phyloP scores from a whole-genome alignment of 805 yeast species.

The Candida nemodendra region DNA sequence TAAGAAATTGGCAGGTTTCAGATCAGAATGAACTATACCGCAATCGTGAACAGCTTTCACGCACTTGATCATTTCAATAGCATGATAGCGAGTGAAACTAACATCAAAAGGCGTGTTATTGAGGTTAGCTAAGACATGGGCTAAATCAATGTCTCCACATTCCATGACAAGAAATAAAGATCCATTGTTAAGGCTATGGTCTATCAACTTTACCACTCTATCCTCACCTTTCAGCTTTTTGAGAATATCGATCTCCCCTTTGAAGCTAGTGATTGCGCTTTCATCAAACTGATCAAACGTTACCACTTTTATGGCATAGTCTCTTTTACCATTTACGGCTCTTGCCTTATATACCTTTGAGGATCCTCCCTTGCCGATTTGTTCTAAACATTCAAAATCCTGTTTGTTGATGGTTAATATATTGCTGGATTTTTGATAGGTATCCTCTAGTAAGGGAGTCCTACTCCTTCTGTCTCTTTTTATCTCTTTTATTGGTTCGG shows the following conservation, averaged over 20 bases:
- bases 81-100: conserved; percentile 76
- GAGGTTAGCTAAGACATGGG: conserved; percentile 69
- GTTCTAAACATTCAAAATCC: conserved; percentile 70
- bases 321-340: conserved; percentile 44
- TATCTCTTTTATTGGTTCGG: background rate
- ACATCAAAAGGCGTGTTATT: conserved; percentile 56
- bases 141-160: conserved; percentile 89
- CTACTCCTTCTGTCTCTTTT: background rate
- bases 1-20: conserved; percentile 67
- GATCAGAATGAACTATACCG: conserved; percentile 62
- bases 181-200: conserved; percentile 65
- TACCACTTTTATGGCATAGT: conserved; percentile 81
- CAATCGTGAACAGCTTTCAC: conserved; percentile 83
- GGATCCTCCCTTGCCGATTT: conserved; percentile 88
- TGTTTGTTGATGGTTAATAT: conserved; percentile 49
- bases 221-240: conserved; percentile 55
- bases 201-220: conserved; percentile 77
- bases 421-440: conserved; percentile 11
- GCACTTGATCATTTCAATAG: conserved; percentile 76
- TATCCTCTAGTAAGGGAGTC: conserved; percentile 1
- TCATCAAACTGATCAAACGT: conserved; percentile 79
- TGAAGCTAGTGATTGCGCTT: conserved; percentile 69
- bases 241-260: conserved; percentile 84
- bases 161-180: conserved; percentile 82
- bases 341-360: conserved; percentile 86